A percentile compares a stretch with the other conserved stretches of the same genome.
Evolutionary conservation across 495 filamentous ascomycete species (phyloP).

Genomic region (Xylaria cubensis): DNA sequence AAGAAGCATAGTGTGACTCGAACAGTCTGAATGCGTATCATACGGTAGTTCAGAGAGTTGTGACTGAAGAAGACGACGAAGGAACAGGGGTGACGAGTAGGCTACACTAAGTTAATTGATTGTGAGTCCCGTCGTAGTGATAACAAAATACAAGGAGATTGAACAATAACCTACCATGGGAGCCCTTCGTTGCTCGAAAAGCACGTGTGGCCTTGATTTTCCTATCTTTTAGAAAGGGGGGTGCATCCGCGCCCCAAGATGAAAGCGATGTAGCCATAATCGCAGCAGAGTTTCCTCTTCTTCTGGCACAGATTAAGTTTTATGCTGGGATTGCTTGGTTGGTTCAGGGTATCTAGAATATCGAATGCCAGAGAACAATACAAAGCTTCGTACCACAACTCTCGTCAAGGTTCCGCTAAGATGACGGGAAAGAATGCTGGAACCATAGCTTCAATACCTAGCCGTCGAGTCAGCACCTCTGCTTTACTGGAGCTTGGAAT

Average conservation of each 20-base stretch:
- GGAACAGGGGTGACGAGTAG: conserved; percentile 34
- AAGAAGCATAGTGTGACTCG: conserved; percentile 37
- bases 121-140: not conserved
- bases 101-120: conserved; percentile 28
- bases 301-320: not conserved
- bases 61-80: conserved; percentile 33
- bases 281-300: not conserved
- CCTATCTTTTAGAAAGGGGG: not conserved
- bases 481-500: not conserved
- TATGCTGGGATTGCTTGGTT: not conserved
- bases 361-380: not conserved
- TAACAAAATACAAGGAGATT: not conserved
- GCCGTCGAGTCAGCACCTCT: conserved; percentile 1
- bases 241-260: not conserved
- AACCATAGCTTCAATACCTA: conserved; percentile 6
- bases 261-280: conserved; percentile 11
- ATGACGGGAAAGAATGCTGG: not conserved
- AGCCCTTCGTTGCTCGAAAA: not conserved
- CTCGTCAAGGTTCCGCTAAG: not conserved
- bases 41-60: conserved; percentile 25
- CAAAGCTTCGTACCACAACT: not conserved
- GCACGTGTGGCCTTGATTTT: conserved; percentile 4
- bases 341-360: not conserved
- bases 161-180: conserved; percentile 7
- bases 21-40: conserved; percentile 9